Percentiles rank a stretch among this genome's conserved stretches.
Evolutionary conservation across 1,284 basidiomycete genomes (phyloP).

Genomic region (Pyrrhoderma noxium): DNA sequence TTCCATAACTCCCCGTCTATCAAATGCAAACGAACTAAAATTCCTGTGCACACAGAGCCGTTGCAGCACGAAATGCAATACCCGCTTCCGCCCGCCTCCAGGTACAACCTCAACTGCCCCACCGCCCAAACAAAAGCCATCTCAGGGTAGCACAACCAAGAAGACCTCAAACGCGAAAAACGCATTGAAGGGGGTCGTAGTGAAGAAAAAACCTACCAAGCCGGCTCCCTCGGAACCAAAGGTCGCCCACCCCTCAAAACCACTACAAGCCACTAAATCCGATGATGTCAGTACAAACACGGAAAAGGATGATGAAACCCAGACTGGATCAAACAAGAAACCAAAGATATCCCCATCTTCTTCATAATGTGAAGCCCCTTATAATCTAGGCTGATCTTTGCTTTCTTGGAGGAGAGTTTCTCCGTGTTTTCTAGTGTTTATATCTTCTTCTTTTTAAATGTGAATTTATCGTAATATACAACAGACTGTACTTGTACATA

Average conservation of each 20-base stretch:
- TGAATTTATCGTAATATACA: too few relatives aligned
- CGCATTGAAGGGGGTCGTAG: conserved; percentile 66
- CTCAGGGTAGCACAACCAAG: conserved; percentile 24
- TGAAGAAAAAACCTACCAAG: conserved; percentile 56
- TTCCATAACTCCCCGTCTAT: neutral
- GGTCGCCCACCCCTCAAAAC: conserved; percentile 8
- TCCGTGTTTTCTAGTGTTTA: too few relatives aligned
- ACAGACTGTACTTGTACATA: too few relatives aligned
- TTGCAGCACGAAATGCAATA: conserved; percentile 59
- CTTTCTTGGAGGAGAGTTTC: too few relatives aligned
- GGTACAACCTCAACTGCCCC: conserved; percentile 22
- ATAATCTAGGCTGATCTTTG: too few relatives aligned
- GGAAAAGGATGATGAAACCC: neutral
- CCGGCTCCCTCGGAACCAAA: conserved; percentile 22
- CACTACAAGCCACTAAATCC: conserved; percentile 26
- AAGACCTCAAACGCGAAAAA: conserved; percentile 48
- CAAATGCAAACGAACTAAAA: too few relatives aligned
- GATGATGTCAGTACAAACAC: neutral
- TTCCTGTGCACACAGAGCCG: too few relatives aligned
- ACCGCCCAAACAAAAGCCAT: conserved; percentile 20
- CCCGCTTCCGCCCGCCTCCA: conserved; percentile 40
- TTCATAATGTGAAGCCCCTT: neutral
- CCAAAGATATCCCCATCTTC: conserved; percentile 3
- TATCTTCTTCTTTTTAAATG: too few relatives aligned
- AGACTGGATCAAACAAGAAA: neutral